These are phyloP conservation scores for Hondaea fermentalgiana DNA, from an alignment of 108 stramenopile genomes.

Conservation along the genomic window DNA sequence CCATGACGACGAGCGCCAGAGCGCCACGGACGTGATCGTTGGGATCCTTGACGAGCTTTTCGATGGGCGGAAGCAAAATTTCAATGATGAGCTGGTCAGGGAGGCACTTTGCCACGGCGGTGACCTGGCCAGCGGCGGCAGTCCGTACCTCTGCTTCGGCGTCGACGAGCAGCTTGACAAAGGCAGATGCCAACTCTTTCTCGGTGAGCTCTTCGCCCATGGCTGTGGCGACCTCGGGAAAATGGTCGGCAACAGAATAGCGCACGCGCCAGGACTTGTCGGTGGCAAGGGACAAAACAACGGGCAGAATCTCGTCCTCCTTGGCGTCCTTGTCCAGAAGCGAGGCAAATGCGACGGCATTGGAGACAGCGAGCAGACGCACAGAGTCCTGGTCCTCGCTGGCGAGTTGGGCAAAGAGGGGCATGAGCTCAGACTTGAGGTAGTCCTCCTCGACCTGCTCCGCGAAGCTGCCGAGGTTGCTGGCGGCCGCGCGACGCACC, in stretches of 20 bases:
- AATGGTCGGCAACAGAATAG: conserved; percentile 3
- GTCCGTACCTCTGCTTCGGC: conserved; percentile 87
- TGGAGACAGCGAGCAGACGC: conserved; percentile 77
- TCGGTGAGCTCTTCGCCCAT: neutral
- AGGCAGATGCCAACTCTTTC: conserved; percentile 56
- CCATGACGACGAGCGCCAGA: conserved; percentile 81
- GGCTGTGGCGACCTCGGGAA: neutral
- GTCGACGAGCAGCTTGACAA: conserved; percentile 75
- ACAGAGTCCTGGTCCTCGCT: conserved; percentile 90
- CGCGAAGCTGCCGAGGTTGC: conserved; percentile 64
- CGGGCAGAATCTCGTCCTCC: conserved; percentile 15
- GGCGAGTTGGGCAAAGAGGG: conserved; percentile 68
- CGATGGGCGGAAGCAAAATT: conserved; percentile 27
- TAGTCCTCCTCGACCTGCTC: conserved; percentile 5
- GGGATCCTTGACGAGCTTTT: conserved; percentile 37
- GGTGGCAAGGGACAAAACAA: neutral
- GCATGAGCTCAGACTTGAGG: conserved; percentile 52
- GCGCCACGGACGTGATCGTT: conserved; percentile 62
- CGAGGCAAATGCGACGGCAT: conserved; percentile 70
- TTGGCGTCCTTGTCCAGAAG: conserved; percentile 49
- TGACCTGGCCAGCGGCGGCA: conserved; percentile 74
- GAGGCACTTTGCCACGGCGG: conserved; percentile 52
- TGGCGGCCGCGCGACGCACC: conserved; percentile 78
- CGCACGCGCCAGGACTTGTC: conserved; percentile 30
- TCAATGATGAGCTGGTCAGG: neutral